Conservation (phyloP, 768 basidiomycete genomes). For the Russula dissimulans region DNA sequence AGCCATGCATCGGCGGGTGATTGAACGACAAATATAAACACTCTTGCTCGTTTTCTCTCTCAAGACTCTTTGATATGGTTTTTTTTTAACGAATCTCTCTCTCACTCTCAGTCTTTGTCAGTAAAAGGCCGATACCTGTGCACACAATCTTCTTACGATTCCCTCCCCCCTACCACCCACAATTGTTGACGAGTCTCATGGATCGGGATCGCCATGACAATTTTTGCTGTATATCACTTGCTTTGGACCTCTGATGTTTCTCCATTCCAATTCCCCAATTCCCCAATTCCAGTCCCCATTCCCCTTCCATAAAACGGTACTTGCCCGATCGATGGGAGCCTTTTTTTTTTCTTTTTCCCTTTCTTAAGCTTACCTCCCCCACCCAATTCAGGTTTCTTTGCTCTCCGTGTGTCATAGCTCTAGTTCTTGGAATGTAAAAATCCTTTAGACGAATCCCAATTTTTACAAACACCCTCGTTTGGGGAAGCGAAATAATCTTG, state of each 20-base stretch:
- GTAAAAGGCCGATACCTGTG: slow-evolving; percentile 8
- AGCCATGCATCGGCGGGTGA: background rate
- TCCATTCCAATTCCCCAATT: background rate
- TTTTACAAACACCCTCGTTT: background rate
- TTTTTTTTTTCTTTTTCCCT: background rate
- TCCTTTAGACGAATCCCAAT: background rate
- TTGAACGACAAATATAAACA: background rate
- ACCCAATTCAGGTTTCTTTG: background rate
- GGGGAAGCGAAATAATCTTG: too few species aligned
- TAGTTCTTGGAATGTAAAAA: slow-evolving; percentile 6
- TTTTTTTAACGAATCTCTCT: slow-evolving; percentile 1
- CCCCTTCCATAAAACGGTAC: background rate
- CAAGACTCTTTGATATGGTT: background rate
- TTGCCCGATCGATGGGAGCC: background rate
- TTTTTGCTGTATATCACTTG: slow-evolving; percentile 17
- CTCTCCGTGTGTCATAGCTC: slow-evolving; percentile 2
- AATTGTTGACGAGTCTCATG: background rate
- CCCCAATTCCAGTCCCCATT: background rate
- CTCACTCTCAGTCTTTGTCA: background rate
- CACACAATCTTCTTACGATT: slow-evolving; percentile 2
- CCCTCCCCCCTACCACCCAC: background rate
- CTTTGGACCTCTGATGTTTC: background rate
- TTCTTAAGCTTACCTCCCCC: background rate
- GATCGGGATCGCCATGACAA: slow-evolving; percentile 11
- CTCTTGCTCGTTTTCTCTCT: background rate